Conservation (phyloP, 352 stramenopile species). For the Phytopythium montanum region DNA sequence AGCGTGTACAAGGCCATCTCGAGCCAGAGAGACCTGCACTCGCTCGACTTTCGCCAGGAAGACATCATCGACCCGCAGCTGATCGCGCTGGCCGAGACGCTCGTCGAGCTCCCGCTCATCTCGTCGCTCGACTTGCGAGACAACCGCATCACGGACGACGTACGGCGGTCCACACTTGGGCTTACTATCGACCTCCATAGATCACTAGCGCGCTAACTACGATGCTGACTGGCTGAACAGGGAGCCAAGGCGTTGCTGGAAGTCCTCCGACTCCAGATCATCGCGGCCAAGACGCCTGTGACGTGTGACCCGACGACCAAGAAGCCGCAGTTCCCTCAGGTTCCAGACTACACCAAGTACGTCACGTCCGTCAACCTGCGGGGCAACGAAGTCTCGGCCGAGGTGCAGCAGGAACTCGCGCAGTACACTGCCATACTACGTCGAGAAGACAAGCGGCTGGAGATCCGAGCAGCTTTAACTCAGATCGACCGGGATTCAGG, state of each 20-base stretch:
- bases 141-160: constrained; percentile 78
- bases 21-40: constrained; percentile 71
- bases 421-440: constrained; percentile 76
- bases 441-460: constrained; percentile 72
- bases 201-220: not conserved
- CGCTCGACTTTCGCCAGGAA: constrained; percentile 72
- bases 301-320: constrained; percentile 50
- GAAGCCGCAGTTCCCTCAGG: constrained; percentile 30
- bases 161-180: constrained; percentile 15
- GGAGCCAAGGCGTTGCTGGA: constrained; percentile 68
- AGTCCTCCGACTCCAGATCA: constrained; percentile 74
- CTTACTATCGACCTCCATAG: too few species aligned
- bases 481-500: constrained; percentile 64
- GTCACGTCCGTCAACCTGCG: constrained; percentile 75
- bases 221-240: constrained; percentile 17
- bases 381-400: constrained; percentile 67
- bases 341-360: constrained; percentile 64
- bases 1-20: constrained; percentile 86
- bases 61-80: constrained; percentile 78
- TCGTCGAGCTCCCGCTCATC: constrained; percentile 74
- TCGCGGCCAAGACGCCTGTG: constrained; percentile 55
- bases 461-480: constrained; percentile 67
- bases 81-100: constrained; percentile 69
- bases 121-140: constrained; percentile 73
- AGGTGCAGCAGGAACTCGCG: constrained; percentile 56